A percentile compares a stretch with the other conserved stretches of the same genome.
Conservation (phyloP, 2,329 filamentous ascomycete genomes). For the Talaromyces sp. region DNA sequence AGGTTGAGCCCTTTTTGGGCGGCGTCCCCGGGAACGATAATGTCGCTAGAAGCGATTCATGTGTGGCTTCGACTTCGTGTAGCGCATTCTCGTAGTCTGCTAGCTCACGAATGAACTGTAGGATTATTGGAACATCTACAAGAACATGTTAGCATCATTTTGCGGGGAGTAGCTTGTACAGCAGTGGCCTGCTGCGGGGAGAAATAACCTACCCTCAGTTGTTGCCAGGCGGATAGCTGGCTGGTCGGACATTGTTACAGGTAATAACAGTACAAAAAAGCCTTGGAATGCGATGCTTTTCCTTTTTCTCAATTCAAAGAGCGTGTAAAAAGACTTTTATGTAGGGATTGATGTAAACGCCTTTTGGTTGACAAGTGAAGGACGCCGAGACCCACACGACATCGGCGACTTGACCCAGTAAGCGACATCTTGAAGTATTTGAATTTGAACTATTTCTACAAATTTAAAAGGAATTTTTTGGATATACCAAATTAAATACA, state of each 20-base stretch:
- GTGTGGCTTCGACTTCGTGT: constrained; percentile 71
- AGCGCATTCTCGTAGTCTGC: constrained; percentile 82
- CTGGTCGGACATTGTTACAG: constrained; percentile 26
- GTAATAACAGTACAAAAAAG: neutral
- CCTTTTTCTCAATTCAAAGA: neutral
- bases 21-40: constrained; percentile 66
- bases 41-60: constrained; percentile 65
- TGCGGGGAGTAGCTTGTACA: neutral
- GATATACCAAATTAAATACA: neutral
- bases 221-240: constrained; percentile 39
- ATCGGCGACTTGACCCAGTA: neutral
- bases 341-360: neutral
- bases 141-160: neutral
- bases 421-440: neutral
- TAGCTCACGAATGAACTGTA: constrained; percentile 76
- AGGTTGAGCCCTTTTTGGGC: constrained; percentile 58
- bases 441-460: neutral
- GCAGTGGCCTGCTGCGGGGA: neutral
- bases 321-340: neutral
- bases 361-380: neutral
- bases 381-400: neutral
- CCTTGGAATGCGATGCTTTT: neutral
- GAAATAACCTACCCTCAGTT: constrained; percentile 28
- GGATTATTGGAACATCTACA: constrained; percentile 75
- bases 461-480: too few species aligned